phyloP scores from a whole-genome alignment of 1,284 basidiomycete genomes.

The Golubevia pallescens region DNA sequence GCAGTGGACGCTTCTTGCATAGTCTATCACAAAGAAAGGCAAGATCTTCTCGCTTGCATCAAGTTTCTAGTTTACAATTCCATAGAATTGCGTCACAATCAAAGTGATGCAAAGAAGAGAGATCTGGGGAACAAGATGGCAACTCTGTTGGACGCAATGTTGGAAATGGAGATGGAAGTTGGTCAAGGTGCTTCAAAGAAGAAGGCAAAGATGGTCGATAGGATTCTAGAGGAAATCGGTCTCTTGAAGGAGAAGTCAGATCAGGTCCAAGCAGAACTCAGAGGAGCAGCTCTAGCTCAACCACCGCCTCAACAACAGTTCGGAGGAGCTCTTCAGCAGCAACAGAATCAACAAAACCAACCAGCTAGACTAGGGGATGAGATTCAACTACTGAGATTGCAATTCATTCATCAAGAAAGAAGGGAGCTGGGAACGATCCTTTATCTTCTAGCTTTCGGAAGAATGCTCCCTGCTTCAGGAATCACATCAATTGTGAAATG shows the following conservation, averaged over 20 bases:
- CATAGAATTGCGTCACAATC: constrained; percentile 1
- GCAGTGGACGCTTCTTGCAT: constrained; percentile 54
- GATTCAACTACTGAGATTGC: constrained; percentile 49
- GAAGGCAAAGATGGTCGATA: not conserved
- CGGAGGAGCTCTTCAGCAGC: constrained; percentile 15
- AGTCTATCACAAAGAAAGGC: constrained; percentile 52
- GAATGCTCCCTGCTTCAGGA: constrained; percentile 24
- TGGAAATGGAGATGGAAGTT: not conserved
- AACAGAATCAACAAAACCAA: constrained; percentile 7
- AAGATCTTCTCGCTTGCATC: constrained; percentile 47
- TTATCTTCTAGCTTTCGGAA: constrained; percentile 50
- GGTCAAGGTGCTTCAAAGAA: constrained; percentile 11
- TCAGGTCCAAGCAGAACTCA: constrained; percentile 16
- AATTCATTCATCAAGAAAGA: constrained; percentile 44
- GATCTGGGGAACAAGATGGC: constrained; percentile 8
- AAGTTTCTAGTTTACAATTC: constrained; percentile 31
- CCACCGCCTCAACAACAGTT: constrained; percentile 27
- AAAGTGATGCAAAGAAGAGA: not conserved
- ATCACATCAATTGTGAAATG: constrained; percentile 36
- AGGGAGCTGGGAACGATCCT: constrained; percentile 50
- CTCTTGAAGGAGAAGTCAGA: constrained; percentile 20
- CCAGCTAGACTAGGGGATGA: constrained; percentile 40
- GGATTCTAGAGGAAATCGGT: constrained; percentile 24
- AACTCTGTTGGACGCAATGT: constrained; percentile 3
- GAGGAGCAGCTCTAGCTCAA: constrained; percentile 23